phyloP scores from a whole-genome alignment of 805 yeast genomes.

The Sugiyamaella qingdaonensis region DNA sequence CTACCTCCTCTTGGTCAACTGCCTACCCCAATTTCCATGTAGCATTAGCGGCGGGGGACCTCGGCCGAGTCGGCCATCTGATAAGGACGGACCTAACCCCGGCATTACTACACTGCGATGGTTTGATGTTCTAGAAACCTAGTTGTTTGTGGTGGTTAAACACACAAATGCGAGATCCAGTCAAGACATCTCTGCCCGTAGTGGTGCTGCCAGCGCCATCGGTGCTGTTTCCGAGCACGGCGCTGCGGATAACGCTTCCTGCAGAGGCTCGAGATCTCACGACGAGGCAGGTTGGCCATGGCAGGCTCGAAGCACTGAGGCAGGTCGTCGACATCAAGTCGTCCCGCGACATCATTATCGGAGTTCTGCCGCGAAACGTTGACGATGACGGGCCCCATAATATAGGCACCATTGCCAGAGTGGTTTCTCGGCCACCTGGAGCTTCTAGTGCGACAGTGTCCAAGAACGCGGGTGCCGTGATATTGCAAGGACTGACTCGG shows the following conservation, averaged over 20 bases:
- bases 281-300: constrained; percentile 1
- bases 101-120: not conserved
- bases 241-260: constrained; percentile 9
- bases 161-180: constrained; percentile 5
- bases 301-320: not conserved
- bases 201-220: constrained; percentile 10
- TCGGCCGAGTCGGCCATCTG: not conserved
- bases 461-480: not conserved
- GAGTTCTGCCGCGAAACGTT: constrained; percentile 7
- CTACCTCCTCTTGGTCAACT: no score
- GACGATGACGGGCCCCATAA: constrained; percentile 10
- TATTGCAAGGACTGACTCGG: constrained; percentile 20
- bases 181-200: constrained; percentile 5
- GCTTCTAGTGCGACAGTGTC: constrained; percentile 5
- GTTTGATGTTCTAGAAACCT: not conserved
- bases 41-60: no score
- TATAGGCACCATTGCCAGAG: constrained; percentile 24
- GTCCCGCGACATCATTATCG: constrained; percentile 7
- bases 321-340: constrained; percentile 7
- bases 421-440: constrained; percentile 10
- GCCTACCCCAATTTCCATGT: no score
- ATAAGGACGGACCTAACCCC: not conserved
- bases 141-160: not conserved
- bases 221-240: constrained; percentile 15
- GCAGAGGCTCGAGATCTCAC: not conserved